These are phyloP conservation scores for Leccinum griseonigrum DNA, from an alignment of 1,284 basidiomycete genomes.

Conservation along the genomic window DNA sequence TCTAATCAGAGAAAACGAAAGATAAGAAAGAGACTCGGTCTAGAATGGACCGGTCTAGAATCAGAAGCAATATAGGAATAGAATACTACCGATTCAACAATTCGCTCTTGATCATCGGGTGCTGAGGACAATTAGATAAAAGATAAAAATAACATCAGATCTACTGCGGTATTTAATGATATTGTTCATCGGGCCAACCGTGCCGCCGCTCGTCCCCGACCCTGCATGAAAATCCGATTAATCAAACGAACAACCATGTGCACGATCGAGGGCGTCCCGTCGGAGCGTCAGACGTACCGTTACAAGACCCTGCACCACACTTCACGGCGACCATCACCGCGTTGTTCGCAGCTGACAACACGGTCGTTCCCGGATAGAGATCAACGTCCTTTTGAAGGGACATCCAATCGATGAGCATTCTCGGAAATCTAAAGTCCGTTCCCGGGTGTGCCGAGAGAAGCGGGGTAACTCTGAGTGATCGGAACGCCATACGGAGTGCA, in stretches of 20 bases:
- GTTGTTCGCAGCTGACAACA: neutral
- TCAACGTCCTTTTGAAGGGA: neutral
- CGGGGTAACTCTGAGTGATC: conserved; percentile 2
- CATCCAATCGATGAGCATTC: neutral
- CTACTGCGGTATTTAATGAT: no score
- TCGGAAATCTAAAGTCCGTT: neutral
- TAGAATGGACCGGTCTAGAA: no score
- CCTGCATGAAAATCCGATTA: neutral
- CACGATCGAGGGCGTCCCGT: neutral
- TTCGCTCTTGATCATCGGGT: no score
- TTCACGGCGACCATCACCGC: neutral
- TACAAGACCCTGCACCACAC: conserved; percentile 3
- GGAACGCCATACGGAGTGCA: neutral
- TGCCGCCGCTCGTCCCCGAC: neutral
- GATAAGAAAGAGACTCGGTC: no score
- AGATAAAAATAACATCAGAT: no score
- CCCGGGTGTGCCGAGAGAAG: neutral
- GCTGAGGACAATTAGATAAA: no score
- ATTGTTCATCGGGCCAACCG: no score
- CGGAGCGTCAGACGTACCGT: neutral
- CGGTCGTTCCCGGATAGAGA: conserved; percentile 1
- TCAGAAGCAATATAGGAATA: no score
- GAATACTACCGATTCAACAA: no score
- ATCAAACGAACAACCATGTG: neutral
- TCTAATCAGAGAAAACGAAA: no score